phyloP scores from a whole-genome alignment of 1,284 basidiomycete genomes.

The Xerocomus minutiporus region DNA sequence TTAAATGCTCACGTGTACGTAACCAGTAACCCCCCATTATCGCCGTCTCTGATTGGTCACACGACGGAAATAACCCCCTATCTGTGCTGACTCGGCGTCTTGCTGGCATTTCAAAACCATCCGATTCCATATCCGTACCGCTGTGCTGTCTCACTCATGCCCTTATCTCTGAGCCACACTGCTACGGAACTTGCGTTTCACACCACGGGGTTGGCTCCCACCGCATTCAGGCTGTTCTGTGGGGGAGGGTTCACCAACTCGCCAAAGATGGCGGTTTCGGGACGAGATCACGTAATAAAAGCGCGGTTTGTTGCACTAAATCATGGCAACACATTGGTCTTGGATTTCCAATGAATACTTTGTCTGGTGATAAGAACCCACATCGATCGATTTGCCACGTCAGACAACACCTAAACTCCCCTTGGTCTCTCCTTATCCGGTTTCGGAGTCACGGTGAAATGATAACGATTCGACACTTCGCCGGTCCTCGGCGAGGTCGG shows the following conservation, averaged over 20 bases:
- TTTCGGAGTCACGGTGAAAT: too few species aligned
- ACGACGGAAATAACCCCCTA: constrained; percentile 3
- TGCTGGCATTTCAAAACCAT: neutral
- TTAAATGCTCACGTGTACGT: constrained; percentile 18
- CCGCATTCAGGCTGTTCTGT: neutral
- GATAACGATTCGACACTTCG: neutral
- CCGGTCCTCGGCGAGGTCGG: neutral
- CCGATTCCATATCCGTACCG: neutral
- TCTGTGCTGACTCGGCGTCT: neutral
- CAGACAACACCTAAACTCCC: neutral
- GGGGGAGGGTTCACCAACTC: neutral
- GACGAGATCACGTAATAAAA: neutral
- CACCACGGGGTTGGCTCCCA: neutral
- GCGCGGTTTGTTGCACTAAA: neutral
- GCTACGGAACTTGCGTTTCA: neutral
- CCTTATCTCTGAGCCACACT: neutral
- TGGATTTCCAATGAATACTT: neutral
- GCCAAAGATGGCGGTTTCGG: neutral
- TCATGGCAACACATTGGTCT: neutral
- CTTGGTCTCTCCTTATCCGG: neutral
- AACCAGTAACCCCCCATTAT: constrained; percentile 6
- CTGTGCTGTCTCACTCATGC: neutral
- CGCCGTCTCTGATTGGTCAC: constrained; percentile 19
- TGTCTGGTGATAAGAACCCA: neutral
- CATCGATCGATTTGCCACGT: neutral